Evolutionary conservation across 345 rosid genomes (phyloP), one percentile per base, ranked within the genome.

Genomic region (Arabis alpina): DNA sequence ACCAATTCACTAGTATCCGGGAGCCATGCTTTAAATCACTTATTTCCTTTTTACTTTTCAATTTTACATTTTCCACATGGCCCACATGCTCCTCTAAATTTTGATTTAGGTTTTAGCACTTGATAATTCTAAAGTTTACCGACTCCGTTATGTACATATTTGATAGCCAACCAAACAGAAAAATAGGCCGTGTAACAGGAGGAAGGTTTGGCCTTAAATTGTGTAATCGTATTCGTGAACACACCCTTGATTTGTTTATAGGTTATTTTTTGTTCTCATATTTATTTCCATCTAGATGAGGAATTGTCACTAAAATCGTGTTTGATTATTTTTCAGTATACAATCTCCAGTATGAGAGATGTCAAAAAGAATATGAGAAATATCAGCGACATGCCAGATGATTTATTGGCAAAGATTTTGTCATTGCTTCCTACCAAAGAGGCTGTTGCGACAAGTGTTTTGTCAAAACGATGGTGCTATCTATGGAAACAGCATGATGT

Each of bases 381-480:
- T 11, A 47, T 64, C 4, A 48, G 6, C 32, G 68, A 50, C 3
- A n/a, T 64, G 30, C 68, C 42, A 2, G 56, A 64, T 30, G 57
- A 64, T 15, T 10, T 48, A 15, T 64, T 64, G 43, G 16, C 49
- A 30, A 64, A 64, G 13, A 48, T 64, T 37, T 64, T 49, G 30
- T 64, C 68, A 11, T 64, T 32, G 4, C 15, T 48, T 12, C 23
- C 68, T 9, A 34, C 44, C 10, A 64, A 64, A 50, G 56, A 64
- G 10, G 32, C 42, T 6, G 32, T 49, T 41, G 10, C 55, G 3
- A 34, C 68, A 13, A 64, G 44, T 37, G 45, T 64, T 32, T 64
- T 64, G 32, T 48, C 68, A 16, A 47, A 47, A 47, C 2, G 11
- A 3, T 28, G 32, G 32, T 5, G 32, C 1, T 28, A 0, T 28